Conservation (phyloP, 2,329 filamentous ascomycete genomes). For the Fusarium mexicanum region DNA sequence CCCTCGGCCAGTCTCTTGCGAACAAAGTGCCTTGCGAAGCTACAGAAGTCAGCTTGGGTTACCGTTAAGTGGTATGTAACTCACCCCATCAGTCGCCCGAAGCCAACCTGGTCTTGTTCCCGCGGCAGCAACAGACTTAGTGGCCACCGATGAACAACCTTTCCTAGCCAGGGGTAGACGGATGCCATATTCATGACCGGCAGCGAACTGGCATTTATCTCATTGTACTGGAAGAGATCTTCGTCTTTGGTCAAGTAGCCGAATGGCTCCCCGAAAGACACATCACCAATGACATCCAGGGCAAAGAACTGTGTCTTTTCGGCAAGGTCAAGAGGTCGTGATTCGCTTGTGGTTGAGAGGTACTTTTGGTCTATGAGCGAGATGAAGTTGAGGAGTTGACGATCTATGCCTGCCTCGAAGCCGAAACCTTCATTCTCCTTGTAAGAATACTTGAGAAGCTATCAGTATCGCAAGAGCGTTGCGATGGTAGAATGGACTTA, state of each 20-base stretch:
- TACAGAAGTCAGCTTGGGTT: neutral
- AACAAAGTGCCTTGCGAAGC: conserved; percentile 36
- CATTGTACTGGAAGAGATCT: conserved; percentile 58
- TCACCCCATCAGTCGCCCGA: conserved; percentile 53
- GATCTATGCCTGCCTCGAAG: conserved; percentile 54
- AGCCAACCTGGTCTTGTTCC: conserved; percentile 50
- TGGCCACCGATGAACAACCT: conserved; percentile 50
- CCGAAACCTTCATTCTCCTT: conserved; percentile 58
- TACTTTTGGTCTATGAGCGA: conserved; percentile 60
- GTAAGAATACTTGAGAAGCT: conserved; percentile 57
- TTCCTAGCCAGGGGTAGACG: conserved; percentile 50
- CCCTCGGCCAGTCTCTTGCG: conserved; percentile 32
- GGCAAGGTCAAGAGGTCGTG: conserved; percentile 58
- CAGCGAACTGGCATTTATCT: conserved; percentile 54
- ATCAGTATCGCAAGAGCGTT: neutral
- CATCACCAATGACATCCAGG: conserved; percentile 62
- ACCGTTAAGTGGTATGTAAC: neutral
- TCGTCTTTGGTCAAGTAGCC: conserved; percentile 60
- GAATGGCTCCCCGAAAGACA: conserved; percentile 63
- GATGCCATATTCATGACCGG: conserved; percentile 51
- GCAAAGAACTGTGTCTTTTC: conserved; percentile 62
- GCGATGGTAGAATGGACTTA: conserved; percentile 37
- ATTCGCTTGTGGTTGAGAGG: conserved; percentile 48
- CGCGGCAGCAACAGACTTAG: conserved; percentile 48
- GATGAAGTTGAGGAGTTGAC: conserved; percentile 52